Base-by-base conservation (phyloP, 306 rosid genomes). In the Luffa acutangula region DNA sequence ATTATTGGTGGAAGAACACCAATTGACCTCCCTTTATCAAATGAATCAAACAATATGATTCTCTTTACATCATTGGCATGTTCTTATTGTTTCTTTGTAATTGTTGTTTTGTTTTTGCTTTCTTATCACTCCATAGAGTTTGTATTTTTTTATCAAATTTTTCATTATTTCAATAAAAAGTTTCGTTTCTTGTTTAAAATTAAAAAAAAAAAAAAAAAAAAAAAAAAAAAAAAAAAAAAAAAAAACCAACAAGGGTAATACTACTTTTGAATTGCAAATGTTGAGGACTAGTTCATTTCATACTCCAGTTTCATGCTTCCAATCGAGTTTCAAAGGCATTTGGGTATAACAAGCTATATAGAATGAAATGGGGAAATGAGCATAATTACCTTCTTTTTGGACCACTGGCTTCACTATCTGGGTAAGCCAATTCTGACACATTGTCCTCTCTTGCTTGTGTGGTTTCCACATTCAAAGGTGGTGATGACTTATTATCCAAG, bases 351-450 rank as follows among this genome's bases (percentile, higher is more conserved):
- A 25, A 12, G 34, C 15, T 5, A 25, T 46, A 46, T 45, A 25
- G 17, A 46, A 45, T 25, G n/a, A 46, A 21, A 71, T 25, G 20
- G 39, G n/a, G 58, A 31, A 52, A 11, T 31, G 11, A 49, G 39
- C 11, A 84, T 12, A 1, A 46, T 70, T 77, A 94, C 98, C 89
- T 89, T 83, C 62, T 85, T 78, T 59, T 83, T 36, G 97, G 92
- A 81, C 89, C 91, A 78, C 79, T 77, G 39, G 85, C 83, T 84
- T 83, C 85, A 83, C 87, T 94, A 17, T 85, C 92, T 17, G 62
- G 69, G 67, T 52, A 33, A 39, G 85, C 74, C 18, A 59, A 14
- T 39, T 54, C 84, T 33, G 56, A 43, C 36, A 81, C 78, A 74
- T 57, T 76, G 31, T 80, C 91, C 80, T 82, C 84, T 41, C 31